Evolutionary conservation across 2,329 filamentous ascomycete genomes (phyloP).

Genomic region (Nannizzia gypsea): DNA sequence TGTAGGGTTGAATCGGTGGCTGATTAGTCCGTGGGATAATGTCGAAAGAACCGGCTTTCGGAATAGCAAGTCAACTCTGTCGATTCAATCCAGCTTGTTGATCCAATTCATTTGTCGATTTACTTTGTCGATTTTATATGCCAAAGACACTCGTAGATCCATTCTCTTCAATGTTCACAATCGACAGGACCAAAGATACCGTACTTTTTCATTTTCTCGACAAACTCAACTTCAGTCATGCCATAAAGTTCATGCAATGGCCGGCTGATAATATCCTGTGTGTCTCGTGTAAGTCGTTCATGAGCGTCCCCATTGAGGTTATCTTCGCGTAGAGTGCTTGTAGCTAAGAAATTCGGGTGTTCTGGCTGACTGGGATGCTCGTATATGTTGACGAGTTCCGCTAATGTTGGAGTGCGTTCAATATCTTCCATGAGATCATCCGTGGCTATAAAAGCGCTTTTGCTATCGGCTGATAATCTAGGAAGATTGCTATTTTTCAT

Average conservation of each 20-base stretch:
- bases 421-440: neutral
- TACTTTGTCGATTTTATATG: no score
- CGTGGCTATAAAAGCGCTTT: neutral
- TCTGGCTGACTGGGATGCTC: neutral
- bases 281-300: no score
- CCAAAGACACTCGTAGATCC: no score
- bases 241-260: neutral
- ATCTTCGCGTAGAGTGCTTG: constrained; percentile 51
- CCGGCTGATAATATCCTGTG: no score
- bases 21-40: neutral
- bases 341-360: constrained; percentile 38
- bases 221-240: neutral
- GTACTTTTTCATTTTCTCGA: no score
- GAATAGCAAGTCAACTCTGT: neutral
- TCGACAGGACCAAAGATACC: no score
- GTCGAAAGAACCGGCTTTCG: neutral
- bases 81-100: neutral
- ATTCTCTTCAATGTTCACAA: no score
- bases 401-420: neutral
- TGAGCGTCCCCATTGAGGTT: constrained; percentile 45
- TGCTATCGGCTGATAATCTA: no score
- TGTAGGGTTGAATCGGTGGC: no score
- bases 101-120: no score
- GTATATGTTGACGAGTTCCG: neutral
- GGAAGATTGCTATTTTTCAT: no score